Evolutionary conservation across 371 early-diverging fungal species (phyloP), one percentile per base, ranked within the genome.

Genomic region (Umbelopsis sp.): DNA sequence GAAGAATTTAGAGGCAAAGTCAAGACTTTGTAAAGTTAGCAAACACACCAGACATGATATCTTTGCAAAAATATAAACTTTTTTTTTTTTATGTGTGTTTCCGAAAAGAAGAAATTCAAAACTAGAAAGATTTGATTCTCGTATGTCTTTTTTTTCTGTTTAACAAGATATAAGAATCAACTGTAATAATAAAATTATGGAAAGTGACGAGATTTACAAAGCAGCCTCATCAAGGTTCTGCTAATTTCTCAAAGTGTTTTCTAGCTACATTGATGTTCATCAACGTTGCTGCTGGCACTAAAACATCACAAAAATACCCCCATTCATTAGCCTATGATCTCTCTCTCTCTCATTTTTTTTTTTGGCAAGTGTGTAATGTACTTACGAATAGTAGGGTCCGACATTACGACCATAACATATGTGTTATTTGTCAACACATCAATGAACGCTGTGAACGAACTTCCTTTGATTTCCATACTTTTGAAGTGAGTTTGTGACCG

Each of bases 361-460:
- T 22, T 22, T 22, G 22, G 22, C 22, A 0, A 22, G 22, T 22
- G 22, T 22, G 22, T 22, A 22, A 22, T 16, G 32, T 14, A 85
- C 94, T 86, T 88, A 96, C 96, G 95, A 66, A 97, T 92, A 44
- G 88, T 86, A 4, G 95, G 90, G 76, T 98, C 96, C 20, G 94
- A 89, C 83, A 95, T 90, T 68, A 97, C 86, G 67, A 97, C 92
- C 91, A 98, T 89, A 22, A 96, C 92, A 77, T 93, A 96, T 16
- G 97, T 97, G 79, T 96, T 97, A 65, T 93, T 88, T 7, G 98
- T 98, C 70, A 98, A 82, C 16, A 92, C 92, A 74, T 97, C 96
- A 68, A 98, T 89, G 72, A 94, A 96, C 45, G 94, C 91, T 37
- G 96, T 86, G 80, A 94, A 96, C 29, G 78, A 78, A 52, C 89